Evolutionary conservation across 192 early-diverging fungal genomes (phyloP).

Genomic region (Coemansia sp.): DNA sequence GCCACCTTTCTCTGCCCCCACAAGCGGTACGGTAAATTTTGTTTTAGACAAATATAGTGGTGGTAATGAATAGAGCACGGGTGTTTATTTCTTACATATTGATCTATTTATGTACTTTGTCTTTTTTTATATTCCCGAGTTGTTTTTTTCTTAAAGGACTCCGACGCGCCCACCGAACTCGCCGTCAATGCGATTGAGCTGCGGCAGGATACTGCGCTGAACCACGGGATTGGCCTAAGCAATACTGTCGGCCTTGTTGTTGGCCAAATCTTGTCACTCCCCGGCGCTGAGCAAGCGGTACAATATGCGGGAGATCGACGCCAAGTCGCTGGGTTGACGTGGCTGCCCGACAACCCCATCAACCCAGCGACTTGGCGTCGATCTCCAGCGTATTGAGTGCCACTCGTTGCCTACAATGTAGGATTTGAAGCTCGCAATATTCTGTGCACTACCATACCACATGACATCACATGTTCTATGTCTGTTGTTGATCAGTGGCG

Average conservation of each 20-base stretch:
- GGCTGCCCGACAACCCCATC: slow-evolving; percentile 54
- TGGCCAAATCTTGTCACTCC: slow-evolving; percentile 55
- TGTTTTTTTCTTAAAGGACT: neutral
- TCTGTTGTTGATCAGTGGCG: no score
- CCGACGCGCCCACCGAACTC: slow-evolving; percentile 59
- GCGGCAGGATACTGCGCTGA: slow-evolving; percentile 57
- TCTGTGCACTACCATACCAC: no score
- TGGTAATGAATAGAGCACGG: neutral
- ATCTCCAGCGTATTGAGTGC: no score
- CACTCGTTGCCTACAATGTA: no score
- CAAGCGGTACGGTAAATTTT: no score
- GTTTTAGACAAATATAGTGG: no score
- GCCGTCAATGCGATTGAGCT: slow-evolving; percentile 58
- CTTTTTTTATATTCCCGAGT: neutral
- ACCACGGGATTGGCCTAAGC: slow-evolving; percentile 54
- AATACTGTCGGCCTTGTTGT: slow-evolving; percentile 59
- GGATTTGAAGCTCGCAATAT: no score
- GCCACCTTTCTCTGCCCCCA: no score
- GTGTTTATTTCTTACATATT: neutral
- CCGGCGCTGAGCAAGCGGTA: slow-evolving; percentile 39
- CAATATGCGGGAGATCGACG: slow-evolving; percentile 43
- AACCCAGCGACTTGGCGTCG: slow-evolving; percentile 31
- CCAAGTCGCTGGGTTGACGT: slow-evolving; percentile 43
- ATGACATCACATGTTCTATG: no score
- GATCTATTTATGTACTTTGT: neutral